Base-by-base conservation (phyloP, 441 rosid genomes). In the Euphorbia celastroides region DNA sequence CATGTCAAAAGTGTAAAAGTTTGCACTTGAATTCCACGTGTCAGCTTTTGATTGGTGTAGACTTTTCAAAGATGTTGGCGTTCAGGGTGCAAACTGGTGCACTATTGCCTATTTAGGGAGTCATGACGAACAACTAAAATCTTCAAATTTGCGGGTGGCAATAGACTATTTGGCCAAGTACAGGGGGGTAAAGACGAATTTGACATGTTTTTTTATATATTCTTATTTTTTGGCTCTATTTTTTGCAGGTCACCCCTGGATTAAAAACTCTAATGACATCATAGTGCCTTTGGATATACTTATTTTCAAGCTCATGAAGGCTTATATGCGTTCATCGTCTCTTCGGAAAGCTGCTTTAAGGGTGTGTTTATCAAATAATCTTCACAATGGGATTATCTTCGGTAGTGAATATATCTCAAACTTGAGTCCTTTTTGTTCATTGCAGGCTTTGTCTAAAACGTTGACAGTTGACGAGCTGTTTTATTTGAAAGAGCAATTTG, bases 181-280 rank as follows among this genome's bases (percentile, higher is more conserved):
- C n/a, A n/a, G n/a, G n/a, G n/a, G n/a, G n/a, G n/a, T n/a, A n/a
- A n/a, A n/a, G n/a, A n/a, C n/a, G n/a, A n/a, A n/a, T n/a, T n/a
- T n/a, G n/a, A n/a, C n/a, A n/a, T n/a, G n/a, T n/a, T 9, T 51
- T 65, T 28, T 17, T 51, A 38, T 31, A 5, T 70, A n/a, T 46
- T 44, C 27, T 74, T 56, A 64, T 62, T 30, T 30, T 26, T 2
- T 57, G n/a, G 62, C 64, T 31, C 68, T 19, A 46, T 68, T 67
- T 62, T 28, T 68, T 66, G 57, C 80, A 94, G 99, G 99, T 80
- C 99, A 94, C 82, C 94, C 97, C 48, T 94, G 99, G 99, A 85
- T 91, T 32, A 85, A 77, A 64, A 79, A 77, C 71, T 82, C 81
- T 31, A 75, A 65, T 32, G 91, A 81, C 12, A 82, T 82, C 1